Evolutionary conservation across 2,329 filamentous ascomycete species (phyloP).

Genomic region (Colletotrichum simmondsii): DNA sequence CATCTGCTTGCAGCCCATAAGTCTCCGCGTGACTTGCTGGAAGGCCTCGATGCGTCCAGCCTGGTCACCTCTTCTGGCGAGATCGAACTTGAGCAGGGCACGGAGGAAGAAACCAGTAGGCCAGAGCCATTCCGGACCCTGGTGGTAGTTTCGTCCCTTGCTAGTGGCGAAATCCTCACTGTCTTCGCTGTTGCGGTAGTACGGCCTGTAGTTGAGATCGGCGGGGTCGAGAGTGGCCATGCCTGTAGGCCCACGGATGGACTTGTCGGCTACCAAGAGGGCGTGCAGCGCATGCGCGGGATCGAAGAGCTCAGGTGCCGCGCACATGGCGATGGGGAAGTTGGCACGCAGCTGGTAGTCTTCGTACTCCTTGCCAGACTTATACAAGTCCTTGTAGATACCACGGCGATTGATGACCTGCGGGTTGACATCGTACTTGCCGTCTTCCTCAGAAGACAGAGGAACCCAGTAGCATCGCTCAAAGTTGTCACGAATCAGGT

Average conservation of each 20-base stretch:
- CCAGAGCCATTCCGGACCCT: slow-evolving; percentile 98
- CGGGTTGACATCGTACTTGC: slow-evolving; percentile 82
- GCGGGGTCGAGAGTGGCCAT: slow-evolving; percentile 96
- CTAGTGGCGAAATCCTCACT: slow-evolving; percentile 89
- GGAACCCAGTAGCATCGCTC: slow-evolving; percentile 94
- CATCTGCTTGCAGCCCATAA: slow-evolving; percentile 86
- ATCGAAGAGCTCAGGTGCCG: slow-evolving; percentile 89
- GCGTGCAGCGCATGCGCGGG: slow-evolving; percentile 81
- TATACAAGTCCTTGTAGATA: slow-evolving; percentile 98
- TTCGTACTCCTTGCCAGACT: slow-evolving; percentile 93
- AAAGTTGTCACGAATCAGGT: slow-evolving; percentile 84
- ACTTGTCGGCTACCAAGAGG: slow-evolving; percentile 81
- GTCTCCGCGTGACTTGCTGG: slow-evolving; percentile 89
- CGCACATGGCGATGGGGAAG: slow-evolving; percentile 95
- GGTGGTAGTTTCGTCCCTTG: slow-evolving; percentile 97
- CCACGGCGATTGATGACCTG: slow-evolving; percentile 87
- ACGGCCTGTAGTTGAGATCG: slow-evolving; percentile 92
- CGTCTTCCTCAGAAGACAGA: slow-evolving; percentile 73
- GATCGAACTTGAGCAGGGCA: slow-evolving; percentile 89
- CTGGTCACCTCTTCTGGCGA: slow-evolving; percentile 71
- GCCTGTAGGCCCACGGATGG: slow-evolving; percentile 86
- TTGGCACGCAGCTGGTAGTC: slow-evolving; percentile 97
- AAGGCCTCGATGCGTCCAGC: slow-evolving; percentile 86
- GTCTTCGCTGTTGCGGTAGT: slow-evolving; percentile 96
- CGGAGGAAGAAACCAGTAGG: slow-evolving; percentile 95